Evolutionary conservation across 345 rosid species (phyloP), one percentile per base, ranked within the genome.

Genomic region (Ceriops tagal): DNA sequence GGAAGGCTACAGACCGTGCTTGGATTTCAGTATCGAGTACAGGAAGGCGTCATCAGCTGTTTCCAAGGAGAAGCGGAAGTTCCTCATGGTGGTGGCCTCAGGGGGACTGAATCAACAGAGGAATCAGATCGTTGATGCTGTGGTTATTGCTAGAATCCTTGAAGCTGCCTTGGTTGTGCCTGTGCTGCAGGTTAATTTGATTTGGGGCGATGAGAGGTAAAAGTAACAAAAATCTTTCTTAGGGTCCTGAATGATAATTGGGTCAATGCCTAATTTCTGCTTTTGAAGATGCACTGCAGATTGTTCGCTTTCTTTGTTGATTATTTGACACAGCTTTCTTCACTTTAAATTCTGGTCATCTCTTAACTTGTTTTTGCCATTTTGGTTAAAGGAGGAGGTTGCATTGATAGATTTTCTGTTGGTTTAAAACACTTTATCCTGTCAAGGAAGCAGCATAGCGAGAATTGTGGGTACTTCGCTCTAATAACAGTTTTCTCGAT

Each of bases 121-220:
- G 68, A 87, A 84, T 78, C 92, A 89, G 76, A 87, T 89, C 52
- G 83, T 84, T 35, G 90, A 89, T 65, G 92, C 89, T 53, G 96
- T 89, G 67, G 89, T 89, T 15, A 86, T 89, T 43, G 91, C 96
- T 0, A 82, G 84, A 77, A 84, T 86, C 82, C 91, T 89, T 69
- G 90, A 80, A 79, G 89, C 90, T 18, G 84, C 89, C 59, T 75
- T 89, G 66, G 96, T 89, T 76, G 82, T 86, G 58, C 96, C 96
- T 1, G 72, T 87, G 53, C 77, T 89, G 86, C 89, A 87, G 80
- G 83, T 87, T 73, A 86, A 86, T 78, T 73, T 76, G 47, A 80
- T 90, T 0, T 88, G 96, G 92, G 86, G 74, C 24, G 92, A 90
- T 62, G 92, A 88, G 57, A 90, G 96, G 96, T 87, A 78, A 53